Base-by-base conservation (phyloP, 1,284 basidiomycete genomes). In the Sporisorium reilianum region DNA sequence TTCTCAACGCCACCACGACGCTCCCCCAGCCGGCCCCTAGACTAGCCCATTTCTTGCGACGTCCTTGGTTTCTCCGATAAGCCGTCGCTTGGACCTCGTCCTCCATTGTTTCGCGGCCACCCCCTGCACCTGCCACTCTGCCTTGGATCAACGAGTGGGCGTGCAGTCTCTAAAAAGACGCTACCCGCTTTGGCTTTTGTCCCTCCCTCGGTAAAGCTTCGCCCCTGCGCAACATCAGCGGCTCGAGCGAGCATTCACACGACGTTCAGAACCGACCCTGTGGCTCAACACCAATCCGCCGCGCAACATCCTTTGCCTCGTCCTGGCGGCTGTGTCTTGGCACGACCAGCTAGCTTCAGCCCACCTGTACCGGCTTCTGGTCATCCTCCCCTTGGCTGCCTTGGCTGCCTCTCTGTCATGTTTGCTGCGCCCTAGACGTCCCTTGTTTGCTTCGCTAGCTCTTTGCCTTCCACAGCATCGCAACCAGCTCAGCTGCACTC, bases 81-180 rank as follows among this genome's bases (percentile, higher is more conserved):
- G 46, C 46, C 30, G 18, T 20, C 22, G 46, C 46, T 48, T 30
- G 46, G 46, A 30, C 46, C 46, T 30, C 28, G 10, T 46, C 46
- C 28, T 20, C 20, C 14, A 48, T 48, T 30, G 28, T 30, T 48
- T 25, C 10, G 45, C 46, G 23, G 22, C 41, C 28, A 30, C 28
- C 9, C 18, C 2, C 26, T 28, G n/a, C 26, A 4, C n/a, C 14
- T 26, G 18, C 16, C 26, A 14, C 25, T 2, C 6, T 23, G 18
- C n/a, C 18, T 14, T 28, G n/a, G 16, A 14, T 28, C 2, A 5
- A 6, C 5, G 10, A 1, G 7, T 46, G 16, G 45, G 16, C 45
- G 26, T 28, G 36, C 36, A 16, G 12, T 16, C 38, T 14, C 12
- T 41, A 5, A 9, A 30, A n/a, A 38, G 36, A 38, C 36, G n/a